A percentile compares a stretch with the other conserved stretches of the same genome.
These are phyloP conservation scores for Nigrograna mackinnonii DNA, from an alignment of 2,329 filamentous ascomycete species.

Conservation along the genomic window DNA sequence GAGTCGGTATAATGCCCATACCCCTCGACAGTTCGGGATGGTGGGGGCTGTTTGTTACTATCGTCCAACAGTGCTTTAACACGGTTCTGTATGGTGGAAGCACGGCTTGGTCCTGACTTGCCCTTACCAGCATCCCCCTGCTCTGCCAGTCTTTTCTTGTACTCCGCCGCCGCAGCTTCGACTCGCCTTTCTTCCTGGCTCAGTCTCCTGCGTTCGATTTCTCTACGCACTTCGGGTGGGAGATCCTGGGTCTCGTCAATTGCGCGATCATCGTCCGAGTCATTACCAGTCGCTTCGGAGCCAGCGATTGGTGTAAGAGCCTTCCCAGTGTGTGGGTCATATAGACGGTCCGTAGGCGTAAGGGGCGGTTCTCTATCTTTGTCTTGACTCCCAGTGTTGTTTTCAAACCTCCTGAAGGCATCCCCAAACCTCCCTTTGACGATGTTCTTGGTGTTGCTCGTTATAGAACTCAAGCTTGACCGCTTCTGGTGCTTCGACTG, in stretches of 20 bases:
- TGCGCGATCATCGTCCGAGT: conserved; percentile 68
- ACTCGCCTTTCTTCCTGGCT: conserved; percentile 90
- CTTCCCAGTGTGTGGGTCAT: conserved; percentile 20
- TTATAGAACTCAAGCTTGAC: conserved; percentile 70
- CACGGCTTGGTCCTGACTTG: conserved; percentile 57
- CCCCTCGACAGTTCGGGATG: conserved; percentile 77
- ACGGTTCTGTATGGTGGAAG: conserved; percentile 87
- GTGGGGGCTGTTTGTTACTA: conserved; percentile 57
- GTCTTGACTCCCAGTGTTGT: conserved; percentile 40
- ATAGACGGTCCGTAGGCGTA: conserved; percentile 26
- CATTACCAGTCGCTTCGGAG: conserved; percentile 72
- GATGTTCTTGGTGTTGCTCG: conserved; percentile 77
- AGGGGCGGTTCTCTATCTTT: conserved; percentile 30
- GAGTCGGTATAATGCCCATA: conserved; percentile 81
- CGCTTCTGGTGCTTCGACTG: conserved; percentile 69
- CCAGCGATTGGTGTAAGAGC: conserved; percentile 69
- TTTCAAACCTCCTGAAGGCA: conserved; percentile 90
- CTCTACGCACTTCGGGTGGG: conserved; percentile 85
- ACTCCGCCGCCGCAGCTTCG: conserved; percentile 85
- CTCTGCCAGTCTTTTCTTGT: conserved; percentile 73
- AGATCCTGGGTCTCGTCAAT: conserved; percentile 71
- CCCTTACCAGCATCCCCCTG: conserved; percentile 55
- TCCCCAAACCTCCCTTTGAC: conserved; percentile 90
- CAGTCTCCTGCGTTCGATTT: conserved; percentile 80
- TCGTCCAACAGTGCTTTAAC: conserved; percentile 86